Evolutionary conservation across 2,329 filamentous ascomycete genomes (phyloP), one percentile per base, ranked within the genome.

Genomic region (Pyrenochaeta sp.): DNA sequence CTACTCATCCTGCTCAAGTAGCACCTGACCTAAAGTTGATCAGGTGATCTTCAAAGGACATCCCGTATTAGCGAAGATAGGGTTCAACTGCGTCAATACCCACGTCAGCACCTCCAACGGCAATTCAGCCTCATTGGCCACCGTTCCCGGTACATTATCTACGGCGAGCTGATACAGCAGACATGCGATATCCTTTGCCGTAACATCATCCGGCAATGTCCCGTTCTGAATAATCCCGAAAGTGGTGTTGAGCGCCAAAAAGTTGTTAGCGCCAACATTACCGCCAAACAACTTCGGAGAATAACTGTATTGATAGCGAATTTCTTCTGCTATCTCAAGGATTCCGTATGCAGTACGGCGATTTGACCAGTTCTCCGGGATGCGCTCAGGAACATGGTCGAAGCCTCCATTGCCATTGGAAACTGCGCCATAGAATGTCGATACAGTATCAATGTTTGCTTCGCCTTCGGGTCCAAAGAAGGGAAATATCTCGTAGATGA

Each of bases 251-350:
- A 81, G 54, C 2, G 68, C 66, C 50, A 79, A 62, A 59, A 81
- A 81, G 50, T 71, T 70, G 25, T 75, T 75, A 27, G 68, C 72
- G 10, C 73, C 79, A 5, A 76, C 77, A 37, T 77, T 78, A 39
- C 80, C 79, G 37, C 80, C 80, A 50, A 82, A 81, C 0, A 79
- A 67, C 10, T 82, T 79, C 2, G 81, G 80, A 54, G 79, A 72
- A 60, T 74, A 63, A 22, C 77, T 58, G 57, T 83, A 82, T 72
- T 77, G 73, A 1, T 67, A 66, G 2, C 80, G 56, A 42, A 83
- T 82, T 66, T 83, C 74, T 5, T 24, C 49, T 6, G 72, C 72
- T 7, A 80, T 77, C 34, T 78, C 74, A 12, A 47, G 52, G 66
- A 73, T 74, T 44, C 69, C 70, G 72, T 80, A 81, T 0, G 69